Base-by-base conservation (phyloP, 805 yeast genomes). In the Yamadazyma tumulicola region DNA sequence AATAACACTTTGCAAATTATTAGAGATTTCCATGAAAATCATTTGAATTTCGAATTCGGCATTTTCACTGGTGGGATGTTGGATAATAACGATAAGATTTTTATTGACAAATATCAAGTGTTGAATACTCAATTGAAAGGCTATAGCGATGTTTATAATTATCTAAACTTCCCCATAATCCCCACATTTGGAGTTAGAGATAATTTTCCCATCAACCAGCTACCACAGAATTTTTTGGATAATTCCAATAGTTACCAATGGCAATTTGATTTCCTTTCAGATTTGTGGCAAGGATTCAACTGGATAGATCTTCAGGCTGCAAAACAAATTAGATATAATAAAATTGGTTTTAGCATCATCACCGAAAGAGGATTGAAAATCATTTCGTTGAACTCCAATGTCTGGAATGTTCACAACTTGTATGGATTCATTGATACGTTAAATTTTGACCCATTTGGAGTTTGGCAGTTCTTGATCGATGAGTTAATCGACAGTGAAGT, bases 11-110 rank as follows among this genome's bases (percentile, higher is more conserved):
- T 81, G 48, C 63, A 64, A 31, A 29, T 39, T 17, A 46, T 49
- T 10, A 29, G 48, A 16, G 43, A 47, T 27, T 38, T 46, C 15
- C 51, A 48, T 35, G 46, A 45, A 21, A 44, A 46, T 27, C 62
- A 64, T 30, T 35, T 42, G 16, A 47, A 60, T 10, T 80, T 72
- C 46, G 81, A 78, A 32, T 81, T 81, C 50, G 73, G 81, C 1
- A 57, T 81, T 21, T 81, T 81, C 64, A 81, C 87, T 3, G 88
- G 88, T 35, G 89, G 81, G 46, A 64, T 79, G 50, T 78, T 77
- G 31, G 86, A 81, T 52, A 87, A 81, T 50, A 20, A 26, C n/a
- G 79, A 74, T 42, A 76, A 70, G 37, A 46, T 61, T 7, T 61
- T 65, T 26, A 64, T 68, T 46, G 70, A 69, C 34, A 61, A 72